Conservation (phyloP, 2,329 filamentous ascomycete genomes). For the Helminthosporium solani region DNA sequence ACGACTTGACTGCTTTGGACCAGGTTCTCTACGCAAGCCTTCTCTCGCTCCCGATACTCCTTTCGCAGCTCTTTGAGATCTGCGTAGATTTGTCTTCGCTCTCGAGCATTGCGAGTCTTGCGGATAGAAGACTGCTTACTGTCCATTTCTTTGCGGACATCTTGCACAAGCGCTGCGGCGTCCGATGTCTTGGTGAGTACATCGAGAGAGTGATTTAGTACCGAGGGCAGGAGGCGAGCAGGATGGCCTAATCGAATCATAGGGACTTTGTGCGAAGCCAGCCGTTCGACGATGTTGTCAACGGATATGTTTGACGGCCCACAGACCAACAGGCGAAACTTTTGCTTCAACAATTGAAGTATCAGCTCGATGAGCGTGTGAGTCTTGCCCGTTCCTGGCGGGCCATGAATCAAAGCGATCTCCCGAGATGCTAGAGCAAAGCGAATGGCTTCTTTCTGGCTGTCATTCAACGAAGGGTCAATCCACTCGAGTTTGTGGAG, state of each 20-base stretch:
- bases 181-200: constrained; percentile 88
- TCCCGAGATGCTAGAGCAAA: constrained; percentile 83
- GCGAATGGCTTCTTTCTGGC: constrained; percentile 64
- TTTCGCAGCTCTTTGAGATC: constrained; percentile 83
- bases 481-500: constrained; percentile 53
- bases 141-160: constrained; percentile 91
- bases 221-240: constrained; percentile 82
- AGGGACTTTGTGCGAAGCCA: constrained; percentile 79
- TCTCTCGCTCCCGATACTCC: constrained; percentile 84
- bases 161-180: constrained; percentile 82
- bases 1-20: constrained; percentile 81
- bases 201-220: constrained; percentile 87
- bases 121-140: constrained; percentile 83
- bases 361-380: constrained; percentile 96
- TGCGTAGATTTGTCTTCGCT: constrained; percentile 77
- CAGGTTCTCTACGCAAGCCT: constrained; percentile 74
- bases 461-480: constrained; percentile 60
- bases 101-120: constrained; percentile 79
- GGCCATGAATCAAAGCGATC: constrained; percentile 88
- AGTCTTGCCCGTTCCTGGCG: constrained; percentile 94
- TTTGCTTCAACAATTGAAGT: constrained; percentile 76
- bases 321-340: constrained; percentile 81
- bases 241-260: constrained; percentile 92
- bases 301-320: constrained; percentile 96
- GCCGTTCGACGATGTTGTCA: constrained; percentile 94